Base-by-base conservation (phyloP, 2,329 filamentous ascomycete species). In the Fusarium brachygibbosum region DNA sequence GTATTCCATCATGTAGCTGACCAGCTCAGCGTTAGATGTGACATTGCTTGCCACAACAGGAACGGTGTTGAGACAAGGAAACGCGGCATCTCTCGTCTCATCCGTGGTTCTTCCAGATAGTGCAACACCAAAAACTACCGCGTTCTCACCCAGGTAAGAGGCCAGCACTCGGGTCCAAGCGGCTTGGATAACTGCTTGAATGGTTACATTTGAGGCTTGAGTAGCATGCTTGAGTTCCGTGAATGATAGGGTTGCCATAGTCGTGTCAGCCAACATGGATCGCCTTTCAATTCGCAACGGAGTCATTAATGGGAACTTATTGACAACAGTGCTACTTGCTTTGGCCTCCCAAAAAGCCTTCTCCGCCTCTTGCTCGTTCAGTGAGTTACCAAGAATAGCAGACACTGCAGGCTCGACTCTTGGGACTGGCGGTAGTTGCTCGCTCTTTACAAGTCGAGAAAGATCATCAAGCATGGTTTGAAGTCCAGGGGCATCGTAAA, bases 401-500 rank as follows among this genome's bases (percentile, higher is more conserved):
- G 78, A 77, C 2, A 88, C 73, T 1, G 76, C 80, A 0, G 69
- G 53, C 25, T 81, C 76, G 21, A 85, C 75, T 1, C 59, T 45
- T 2, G 62, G 17, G 29, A 76, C 66, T 3, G 6, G 40, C 6
- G 34, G 17, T 2, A 70, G 51, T 7, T 63, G 21, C 11, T 58
- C 45, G 10, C 73, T 73, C 4, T 68, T 54, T 7, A 84, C 38
- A 9, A 76, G 34, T 2, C 46, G 49, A 1, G 73, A 68, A 14
- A 97, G 81, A 69, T 91, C 87, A 1, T 82, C 74, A 3, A 97
- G 79, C 1, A 98, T 84, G 1, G 83, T 74, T 5, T 87, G 82
- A 13, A 98, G 80, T 11, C 93, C 94, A 40, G 88, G 84, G 0
- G 93, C 94, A 80, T 98, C 94, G 70, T 97, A 98, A 0, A 98